Evolutionary conservation across 306 rosid genomes (phyloP), one percentile per base, ranked within the genome.

Genomic region (Senna siamea): DNA sequence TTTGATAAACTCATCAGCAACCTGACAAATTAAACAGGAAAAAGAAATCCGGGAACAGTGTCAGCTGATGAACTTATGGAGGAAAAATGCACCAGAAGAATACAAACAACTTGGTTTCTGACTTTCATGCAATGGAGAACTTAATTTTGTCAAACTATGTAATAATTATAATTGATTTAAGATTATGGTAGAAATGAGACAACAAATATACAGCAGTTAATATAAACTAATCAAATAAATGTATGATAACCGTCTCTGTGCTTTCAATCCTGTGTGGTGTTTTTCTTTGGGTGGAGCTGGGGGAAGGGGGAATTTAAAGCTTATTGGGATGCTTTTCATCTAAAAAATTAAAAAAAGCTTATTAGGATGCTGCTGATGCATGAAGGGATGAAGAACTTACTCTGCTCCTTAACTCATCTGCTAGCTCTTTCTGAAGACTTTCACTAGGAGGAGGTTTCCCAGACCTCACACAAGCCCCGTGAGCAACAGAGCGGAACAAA

Each of bases 1-100:
- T 85, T 79, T 88, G 83, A 94, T 80, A 76, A 91, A 94, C 84
- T 94, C 98, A 50, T 88, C 93, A 38, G 97, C 98, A 78, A 94
- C 93, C 98, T 94, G 86, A 23, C 48, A 80, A 69, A 57, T 9
- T 60, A 63, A 72, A 75, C 48, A 77, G 14, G 17, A 32, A 64
- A 23, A 55, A 54, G 75, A 13, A 4, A n/a, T 83, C 37, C 46
- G 87, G 50, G 52, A 38, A 63, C n/a, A 46, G 12, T 14, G 18
- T 48, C 40, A 68, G 61, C 55, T 20, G 44, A 66, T 34, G 64
- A 66, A 19, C 9, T 15, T 22, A 20, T 12, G 17, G 30, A 46
- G 44, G 10, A 2, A 62, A 19, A 62, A 2, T 26, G 68, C 30
- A 37, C 19, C 23, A 10, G 64, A 70, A 48, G 52, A 76, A 68